Evolutionary conservation across 345 rosid genomes (phyloP).

Genomic region (Dipteronia sinensis): DNA sequence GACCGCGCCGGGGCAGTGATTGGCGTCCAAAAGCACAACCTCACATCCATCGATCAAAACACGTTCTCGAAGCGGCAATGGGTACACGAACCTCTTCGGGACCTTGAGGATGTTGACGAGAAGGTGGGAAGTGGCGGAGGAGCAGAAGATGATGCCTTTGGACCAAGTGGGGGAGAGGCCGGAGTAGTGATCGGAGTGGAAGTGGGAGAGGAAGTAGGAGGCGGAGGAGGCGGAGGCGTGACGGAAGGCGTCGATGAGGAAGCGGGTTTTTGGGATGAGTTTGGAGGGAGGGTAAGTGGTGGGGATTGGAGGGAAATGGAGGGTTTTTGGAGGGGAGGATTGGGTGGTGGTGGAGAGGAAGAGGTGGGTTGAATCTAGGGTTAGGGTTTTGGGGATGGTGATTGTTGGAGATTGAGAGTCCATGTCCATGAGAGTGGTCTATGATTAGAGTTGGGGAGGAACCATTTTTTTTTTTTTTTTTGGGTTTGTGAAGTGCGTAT

Average conservation of each 20-base stretch:
- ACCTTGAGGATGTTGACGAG: slow-evolving; percentile 54
- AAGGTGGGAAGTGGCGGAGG: slow-evolving; percentile 65
- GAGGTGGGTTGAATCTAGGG: slow-evolving; percentile 56
- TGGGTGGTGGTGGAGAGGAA: slow-evolving; percentile 49
- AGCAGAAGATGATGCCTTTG: slow-evolving; percentile 77
- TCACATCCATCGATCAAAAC: slow-evolving; percentile 65
- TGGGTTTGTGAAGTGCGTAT: background rate
- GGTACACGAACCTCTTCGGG: slow-evolving; percentile 49
- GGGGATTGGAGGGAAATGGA: slow-evolving; percentile 36
- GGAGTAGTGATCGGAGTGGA: slow-evolving; percentile 87
- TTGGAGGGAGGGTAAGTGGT: slow-evolving; percentile 57
- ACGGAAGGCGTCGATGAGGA: slow-evolving; percentile 82
- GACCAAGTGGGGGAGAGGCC: slow-evolving; percentile 80
- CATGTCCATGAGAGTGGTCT: slow-evolving; percentile 35
- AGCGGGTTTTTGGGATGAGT: slow-evolving; percentile 72
- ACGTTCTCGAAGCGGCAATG: slow-evolving; percentile 43
- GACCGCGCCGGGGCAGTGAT: slow-evolving; percentile 92
- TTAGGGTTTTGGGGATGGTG: slow-evolving; percentile 27
- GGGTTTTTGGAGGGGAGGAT: slow-evolving; percentile 20
- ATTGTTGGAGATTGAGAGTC: slow-evolving; percentile 17
- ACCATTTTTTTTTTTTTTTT: background rate
- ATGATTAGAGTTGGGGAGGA: background rate
- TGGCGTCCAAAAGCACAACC: slow-evolving; percentile 68
- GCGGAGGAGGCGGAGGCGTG: slow-evolving; percentile 40
- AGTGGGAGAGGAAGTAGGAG: slow-evolving; percentile 87